Base-by-base conservation (phyloP, 352 stramenopile genomes). In the Globisporangium nagaii region DNA sequence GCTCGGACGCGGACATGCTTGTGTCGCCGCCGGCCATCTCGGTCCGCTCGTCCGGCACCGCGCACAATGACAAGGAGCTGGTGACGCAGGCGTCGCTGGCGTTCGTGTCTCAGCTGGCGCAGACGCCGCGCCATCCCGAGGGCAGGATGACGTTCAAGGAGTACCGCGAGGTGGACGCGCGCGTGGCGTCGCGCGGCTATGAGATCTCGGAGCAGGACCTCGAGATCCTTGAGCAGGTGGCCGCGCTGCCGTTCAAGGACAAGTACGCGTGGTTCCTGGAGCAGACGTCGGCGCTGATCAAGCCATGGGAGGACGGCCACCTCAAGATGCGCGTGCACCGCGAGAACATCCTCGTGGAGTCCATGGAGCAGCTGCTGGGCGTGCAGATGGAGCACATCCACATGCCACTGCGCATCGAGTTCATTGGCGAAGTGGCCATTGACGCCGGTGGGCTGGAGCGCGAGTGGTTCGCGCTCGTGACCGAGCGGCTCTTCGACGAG, bases 141-240 rank as follows among this genome's bases (percentile, higher is more conserved):
- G 84, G 84, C 28, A 82, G 84, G 44, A 92, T 94, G 81, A 92
- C 81, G 27, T 94, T 94, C 56, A 92, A 92, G 57, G 84, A 94
- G 50, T 92, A 93, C 64, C 75, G 80, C 27, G 84, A 94, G 73
- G 84, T 93, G 27, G 84, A 94, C 56, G 84, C 84, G 1, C 79
- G 81, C 46, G 79, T 94, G 49, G 84, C 84, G 4, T 94, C 84
- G 35, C 75, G 82, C 24, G 84, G 84, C 6, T 94, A 94, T 61
- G 84, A 94, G 67, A 94, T 94, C 51, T 91, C 81, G 35, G 82
- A 91, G 53, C 79, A 94, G 54, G 84, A 94, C 47, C 48, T 94
- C 56, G 84, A 90, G 62, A 90, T 94, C 54, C 65, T 94, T 4
- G 84, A 92, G 49, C 81, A 94, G 58, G 81, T 94, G 40, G 81